Conservation (phyloP, 2,329 filamentous ascomycete genomes). For the Aspergillus texensis region DNA sequence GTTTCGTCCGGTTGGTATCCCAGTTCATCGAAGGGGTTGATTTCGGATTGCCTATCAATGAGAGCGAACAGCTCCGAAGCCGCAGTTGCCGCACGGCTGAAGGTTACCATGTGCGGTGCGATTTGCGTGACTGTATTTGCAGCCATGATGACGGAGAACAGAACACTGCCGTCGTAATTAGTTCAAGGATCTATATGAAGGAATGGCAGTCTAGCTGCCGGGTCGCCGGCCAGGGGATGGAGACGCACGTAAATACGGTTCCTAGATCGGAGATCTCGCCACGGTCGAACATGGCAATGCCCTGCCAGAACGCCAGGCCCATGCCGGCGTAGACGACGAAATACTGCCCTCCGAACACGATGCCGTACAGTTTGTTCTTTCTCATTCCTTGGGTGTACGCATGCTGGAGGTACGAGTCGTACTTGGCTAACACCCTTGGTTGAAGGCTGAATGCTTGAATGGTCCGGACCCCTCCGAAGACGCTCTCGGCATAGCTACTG, state of each 20-base stretch:
- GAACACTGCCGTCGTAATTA: slow-evolving; percentile 15
- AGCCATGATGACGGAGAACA: slow-evolving; percentile 34
- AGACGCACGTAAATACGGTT: slow-evolving; percentile 28
- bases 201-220: background rate
- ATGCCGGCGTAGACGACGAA: slow-evolving; percentile 19
- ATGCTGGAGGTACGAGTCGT: slow-evolving; percentile 22
- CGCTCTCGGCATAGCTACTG: slow-evolving; percentile 23
- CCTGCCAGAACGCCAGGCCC: slow-evolving; percentile 56
- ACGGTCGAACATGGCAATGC: slow-evolving; percentile 30
- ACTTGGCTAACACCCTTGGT: slow-evolving; percentile 19
- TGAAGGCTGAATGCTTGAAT: slow-evolving; percentile 27
- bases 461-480: slow-evolving; percentile 16
- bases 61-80: slow-evolving; percentile 44
- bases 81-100: slow-evolving; percentile 45
- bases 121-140: slow-evolving; percentile 37
- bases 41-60: slow-evolving; percentile 34
- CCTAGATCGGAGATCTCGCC: slow-evolving; percentile 30
- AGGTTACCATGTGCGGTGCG: slow-evolving; percentile 37
- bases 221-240: no score
- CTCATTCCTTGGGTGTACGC: slow-evolving; percentile 17
- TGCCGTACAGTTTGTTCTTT: slow-evolving; percentile 22
- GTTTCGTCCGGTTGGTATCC: slow-evolving; percentile 13
- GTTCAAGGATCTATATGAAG: background rate
- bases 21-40: slow-evolving; percentile 31
- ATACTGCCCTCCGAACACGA: slow-evolving; percentile 21